phyloP scores from a whole-genome alignment of 345 rosid genomes.

The Eucalyptus erythrocorys region DNA sequence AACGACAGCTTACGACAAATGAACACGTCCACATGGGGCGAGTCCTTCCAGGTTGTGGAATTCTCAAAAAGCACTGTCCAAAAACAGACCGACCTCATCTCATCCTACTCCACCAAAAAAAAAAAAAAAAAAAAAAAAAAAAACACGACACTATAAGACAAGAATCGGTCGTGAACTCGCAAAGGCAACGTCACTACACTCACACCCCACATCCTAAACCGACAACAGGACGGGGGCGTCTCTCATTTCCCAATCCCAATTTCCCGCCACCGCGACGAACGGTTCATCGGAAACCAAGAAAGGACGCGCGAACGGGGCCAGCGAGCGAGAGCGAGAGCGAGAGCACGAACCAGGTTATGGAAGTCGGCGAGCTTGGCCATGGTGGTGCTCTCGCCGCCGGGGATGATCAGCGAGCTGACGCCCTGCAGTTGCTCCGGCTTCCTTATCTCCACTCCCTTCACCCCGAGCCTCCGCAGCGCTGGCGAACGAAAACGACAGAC shows the following conservation, averaged over 20 bases:
- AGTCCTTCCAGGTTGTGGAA: neutral
- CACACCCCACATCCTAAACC: neutral
- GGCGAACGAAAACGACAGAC: neutral
- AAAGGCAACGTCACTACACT: neutral
- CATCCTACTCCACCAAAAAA: neutral
- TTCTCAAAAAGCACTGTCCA: neutral
- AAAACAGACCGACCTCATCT: neutral
- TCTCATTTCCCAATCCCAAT: neutral
- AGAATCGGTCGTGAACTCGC: neutral
- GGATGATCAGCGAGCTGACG: conserved; percentile 80
- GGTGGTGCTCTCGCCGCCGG: conserved; percentile 99
- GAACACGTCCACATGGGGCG: neutral
- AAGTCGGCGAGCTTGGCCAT: conserved; percentile 96
- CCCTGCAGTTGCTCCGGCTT: conserved; percentile 70
- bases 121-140: neutral
- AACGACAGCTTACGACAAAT: neutral
- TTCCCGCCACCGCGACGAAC: neutral
- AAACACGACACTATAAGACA: neutral
- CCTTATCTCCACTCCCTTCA: conserved; percentile 78
- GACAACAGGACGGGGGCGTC: neutral
- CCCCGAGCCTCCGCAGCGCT: conserved; percentile 75
- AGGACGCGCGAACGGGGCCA: neutral
- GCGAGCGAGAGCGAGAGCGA: neutral
- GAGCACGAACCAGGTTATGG: conserved; percentile 55
- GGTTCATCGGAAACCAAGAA: neutral